A percentile compares a stretch with the other conserved stretches of the same genome.
These are phyloP conservation scores for Stemphylium lycopersici DNA, from an alignment of 2,329 filamentous ascomycete species.

Conservation along the genomic window DNA sequence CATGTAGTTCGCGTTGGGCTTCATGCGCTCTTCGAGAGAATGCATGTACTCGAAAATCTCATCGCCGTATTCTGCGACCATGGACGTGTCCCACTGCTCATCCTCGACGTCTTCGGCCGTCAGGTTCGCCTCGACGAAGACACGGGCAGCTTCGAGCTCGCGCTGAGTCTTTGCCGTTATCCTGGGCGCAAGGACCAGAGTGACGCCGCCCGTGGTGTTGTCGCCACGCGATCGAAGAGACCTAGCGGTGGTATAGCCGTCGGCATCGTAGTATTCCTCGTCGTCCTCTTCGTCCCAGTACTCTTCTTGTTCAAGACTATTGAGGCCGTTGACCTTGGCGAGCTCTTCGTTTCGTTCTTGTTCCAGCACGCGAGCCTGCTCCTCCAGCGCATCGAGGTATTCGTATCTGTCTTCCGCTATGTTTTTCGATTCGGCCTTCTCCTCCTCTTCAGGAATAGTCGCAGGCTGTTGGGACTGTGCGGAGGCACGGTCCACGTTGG, in stretches of 20 bases:
- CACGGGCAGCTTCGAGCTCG: conserved; percentile 73
- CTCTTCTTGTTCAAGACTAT: conserved; percentile 64
- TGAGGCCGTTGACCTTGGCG: conserved; percentile 31
- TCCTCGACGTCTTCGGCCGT: conserved; percentile 81
- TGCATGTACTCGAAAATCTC: conserved; percentile 96
- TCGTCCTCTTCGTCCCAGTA: conserved; percentile 76
- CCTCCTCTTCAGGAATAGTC: conserved; percentile 23
- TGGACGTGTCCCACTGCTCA: conserved; percentile 90
- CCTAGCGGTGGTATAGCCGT: conserved; percentile 74
- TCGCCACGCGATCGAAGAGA: conserved; percentile 79
- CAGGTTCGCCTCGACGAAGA: conserved; percentile 69
- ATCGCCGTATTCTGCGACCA: conserved; percentile 96
- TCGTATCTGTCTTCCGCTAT: conserved; percentile 40
- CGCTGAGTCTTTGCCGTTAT: conserved; percentile 70
- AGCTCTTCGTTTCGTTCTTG: conserved; percentile 47
- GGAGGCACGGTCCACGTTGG: conserved; percentile 28
- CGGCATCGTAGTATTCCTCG: conserved; percentile 75
- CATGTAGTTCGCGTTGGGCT: conserved; percentile 95
- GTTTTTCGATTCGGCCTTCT: conserved; percentile 20
- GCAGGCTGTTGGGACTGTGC: conserved; percentile 22
- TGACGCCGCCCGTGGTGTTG: conserved; percentile 70
- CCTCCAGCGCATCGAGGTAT: conserved; percentile 48
- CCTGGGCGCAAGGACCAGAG: conserved; percentile 73
- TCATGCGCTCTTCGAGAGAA: conserved; percentile 83
- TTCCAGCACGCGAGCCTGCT: conserved; percentile 45